Evolutionary conservation across 2,329 filamentous ascomycete genomes (phyloP).

Genomic region (Grosmannia penicillata): DNA sequence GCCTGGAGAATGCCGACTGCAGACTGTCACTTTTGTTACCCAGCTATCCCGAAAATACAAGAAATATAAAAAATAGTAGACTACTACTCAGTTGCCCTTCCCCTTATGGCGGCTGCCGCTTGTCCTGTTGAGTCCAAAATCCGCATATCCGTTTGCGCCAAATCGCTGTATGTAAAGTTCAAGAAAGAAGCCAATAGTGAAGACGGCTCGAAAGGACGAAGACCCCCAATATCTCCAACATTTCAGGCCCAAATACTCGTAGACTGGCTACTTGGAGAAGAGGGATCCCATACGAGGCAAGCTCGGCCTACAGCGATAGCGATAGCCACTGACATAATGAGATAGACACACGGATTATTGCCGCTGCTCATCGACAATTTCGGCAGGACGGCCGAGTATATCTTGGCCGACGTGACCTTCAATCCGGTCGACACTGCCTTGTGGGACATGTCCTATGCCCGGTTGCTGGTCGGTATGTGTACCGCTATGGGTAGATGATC

Average conservation of each 20-base stretch:
- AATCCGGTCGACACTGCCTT: slow-evolving; percentile 40
- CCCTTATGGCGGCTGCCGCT: neutral
- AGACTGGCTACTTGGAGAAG: neutral
- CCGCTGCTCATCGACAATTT: slow-evolving; percentile 32
- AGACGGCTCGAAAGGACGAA: no score
- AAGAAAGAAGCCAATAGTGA: neutral
- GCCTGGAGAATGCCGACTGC: no score
- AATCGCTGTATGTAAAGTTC: slow-evolving; percentile 3
- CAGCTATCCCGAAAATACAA: no score
- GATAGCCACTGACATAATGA: neutral
- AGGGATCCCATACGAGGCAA: neutral
- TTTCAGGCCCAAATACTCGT: neutral
- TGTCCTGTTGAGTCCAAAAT: neutral
- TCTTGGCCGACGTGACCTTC: slow-evolving; percentile 33
- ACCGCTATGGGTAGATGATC: slow-evolving; percentile 12
- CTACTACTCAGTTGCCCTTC: no score
- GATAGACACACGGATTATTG: neutral
- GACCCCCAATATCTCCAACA: no score
- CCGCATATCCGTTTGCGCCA: slow-evolving; percentile 2
- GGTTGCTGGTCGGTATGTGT: slow-evolving; percentile 31
- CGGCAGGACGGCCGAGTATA: slow-evolving; percentile 37
- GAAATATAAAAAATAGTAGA: no score
- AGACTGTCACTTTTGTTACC: no score
- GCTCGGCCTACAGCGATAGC: neutral
- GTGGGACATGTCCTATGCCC: slow-evolving; percentile 41